Evolutionary conservation across 148 eudicot species (phyloP).

Genomic region (Spergularia bocconei): DNA sequence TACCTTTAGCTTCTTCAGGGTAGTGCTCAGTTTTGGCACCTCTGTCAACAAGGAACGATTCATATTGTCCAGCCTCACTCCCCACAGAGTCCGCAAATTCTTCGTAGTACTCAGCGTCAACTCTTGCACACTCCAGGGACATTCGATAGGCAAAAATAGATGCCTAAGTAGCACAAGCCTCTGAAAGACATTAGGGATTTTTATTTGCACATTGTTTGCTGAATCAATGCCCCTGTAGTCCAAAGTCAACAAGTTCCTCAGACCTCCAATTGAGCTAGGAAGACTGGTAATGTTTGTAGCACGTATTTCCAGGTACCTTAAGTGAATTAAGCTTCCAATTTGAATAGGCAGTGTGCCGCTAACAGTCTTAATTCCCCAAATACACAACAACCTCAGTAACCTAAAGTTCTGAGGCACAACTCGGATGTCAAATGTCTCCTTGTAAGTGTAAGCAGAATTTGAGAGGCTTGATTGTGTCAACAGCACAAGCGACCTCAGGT

Average conservation of each 20-base stretch:
- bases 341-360: constrained; percentile 9
- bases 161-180: constrained; percentile 21
- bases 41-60: constrained; percentile 7
- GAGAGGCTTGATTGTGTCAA: neutral
- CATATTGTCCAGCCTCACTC: constrained; percentile 11
- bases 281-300: constrained; percentile 2
- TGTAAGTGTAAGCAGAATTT: neutral
- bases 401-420: constrained; percentile 10
- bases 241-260: constrained; percentile 12
- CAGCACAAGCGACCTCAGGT: constrained; percentile 10
- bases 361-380: constrained; percentile 13
- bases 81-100: constrained; percentile 23
- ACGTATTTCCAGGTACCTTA: constrained; percentile 15
- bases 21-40: constrained; percentile 13
- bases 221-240: constrained; percentile 12
- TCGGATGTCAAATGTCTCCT: neutral
- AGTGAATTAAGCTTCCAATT: constrained; percentile 22
- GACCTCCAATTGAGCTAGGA: constrained; percentile 6
- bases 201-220: neutral
- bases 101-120: constrained; percentile 12
- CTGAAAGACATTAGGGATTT: constrained; percentile 6
- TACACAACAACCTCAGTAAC: constrained; percentile 17
- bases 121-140: constrained; percentile 10
- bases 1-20: constrained; percentile 13
- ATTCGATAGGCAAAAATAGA: constrained; percentile 22